These are phyloP conservation scores for Tubosaeta sp. DNA, from an alignment of 768 basidiomycete genomes.

Conservation along the genomic window DNA sequence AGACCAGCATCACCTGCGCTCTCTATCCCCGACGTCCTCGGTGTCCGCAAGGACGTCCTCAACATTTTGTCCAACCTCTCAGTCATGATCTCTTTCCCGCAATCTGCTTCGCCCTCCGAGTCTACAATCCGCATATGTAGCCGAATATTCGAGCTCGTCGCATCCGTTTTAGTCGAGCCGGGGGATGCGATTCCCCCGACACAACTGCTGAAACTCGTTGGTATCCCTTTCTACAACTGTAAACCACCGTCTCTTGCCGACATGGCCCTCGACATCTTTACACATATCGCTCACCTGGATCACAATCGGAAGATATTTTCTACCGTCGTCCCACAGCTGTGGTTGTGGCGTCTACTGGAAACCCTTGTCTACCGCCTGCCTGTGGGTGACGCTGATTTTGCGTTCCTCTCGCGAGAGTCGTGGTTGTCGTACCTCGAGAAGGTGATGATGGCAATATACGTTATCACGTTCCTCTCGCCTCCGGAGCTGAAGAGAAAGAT, in stretches of 20 bases:
- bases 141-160: conserved; percentile 60
- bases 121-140: conserved; percentile 46
- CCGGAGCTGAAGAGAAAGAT: conserved; percentile 68
- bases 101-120: conserved; percentile 31
- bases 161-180: conserved; percentile 73
- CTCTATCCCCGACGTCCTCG: conserved; percentile 66
- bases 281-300: conserved; percentile 73
- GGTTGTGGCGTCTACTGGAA: conserved; percentile 60
- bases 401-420: conserved; percentile 54
- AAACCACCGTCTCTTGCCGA: conserved; percentile 64
- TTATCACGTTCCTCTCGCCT: conserved; percentile 78
- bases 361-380: conserved; percentile 83
- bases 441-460: conserved; percentile 77
- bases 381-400: conserved; percentile 68
- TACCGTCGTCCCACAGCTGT: conserved; percentile 50
- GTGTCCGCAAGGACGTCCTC: conserved; percentile 73
- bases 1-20: conserved; percentile 53
- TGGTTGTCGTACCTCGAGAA: conserved; percentile 83
- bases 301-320: conserved; percentile 72
- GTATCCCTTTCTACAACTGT: conserved; percentile 37
- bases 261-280: conserved; percentile 79
- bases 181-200: conserved; percentile 62
- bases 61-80: conserved; percentile 64
- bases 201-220: conserved; percentile 51
- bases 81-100: conserved; percentile 45